Base-by-base conservation (phyloP, 345 rosid species). In the Anacardium occidentale region DNA sequence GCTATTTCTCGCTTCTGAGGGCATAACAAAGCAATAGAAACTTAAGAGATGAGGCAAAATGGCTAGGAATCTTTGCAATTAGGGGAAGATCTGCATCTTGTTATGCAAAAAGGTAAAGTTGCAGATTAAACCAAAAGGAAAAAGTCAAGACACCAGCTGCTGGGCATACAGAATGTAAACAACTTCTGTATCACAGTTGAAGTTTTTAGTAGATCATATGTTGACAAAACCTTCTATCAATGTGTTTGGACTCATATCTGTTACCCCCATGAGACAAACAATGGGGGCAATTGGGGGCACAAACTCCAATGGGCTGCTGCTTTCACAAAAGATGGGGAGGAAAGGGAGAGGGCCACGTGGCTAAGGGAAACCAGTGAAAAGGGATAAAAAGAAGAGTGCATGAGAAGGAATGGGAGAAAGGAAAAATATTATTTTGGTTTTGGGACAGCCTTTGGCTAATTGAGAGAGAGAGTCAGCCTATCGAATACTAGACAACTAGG, bases 1-100 rank as follows among this genome's bases (percentile, higher is more conserved):
- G 50, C 10, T 15, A 26, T 7, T 2, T 58, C 51, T 9, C 10
- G 5, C 8, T 15, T 10, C 21, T 13, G 5, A 53, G 50, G 71
- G 62, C 26, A 20, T 54, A 3, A 12, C 20, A 68, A 53, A 13
- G 4, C n/a, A 54, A 67, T 10, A n/a, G 34, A 20, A 60, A 37
- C 29, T 20, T 3, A 21, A 22, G 12, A 18, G 14, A 20, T 51
- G 29, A 50, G 17, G 24, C 15, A 5, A 5, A 64, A 22, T 9
- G 54, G 54, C n/a, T 26, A 18, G 64, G 45, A 61, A 61, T 34
- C 65, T 37, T n/a, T 61, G 65, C 45, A 18, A 42, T 62, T 6
- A 42, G 26, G 50, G 65, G 50, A 22, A 58, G 18, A 58, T 58
- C 62, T 24, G 1, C 48, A 37, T 3, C 21, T 34, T 62, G 65